Conservation (phyloP, 805 yeast genomes). For the Lachancea mirantina region DNA sequence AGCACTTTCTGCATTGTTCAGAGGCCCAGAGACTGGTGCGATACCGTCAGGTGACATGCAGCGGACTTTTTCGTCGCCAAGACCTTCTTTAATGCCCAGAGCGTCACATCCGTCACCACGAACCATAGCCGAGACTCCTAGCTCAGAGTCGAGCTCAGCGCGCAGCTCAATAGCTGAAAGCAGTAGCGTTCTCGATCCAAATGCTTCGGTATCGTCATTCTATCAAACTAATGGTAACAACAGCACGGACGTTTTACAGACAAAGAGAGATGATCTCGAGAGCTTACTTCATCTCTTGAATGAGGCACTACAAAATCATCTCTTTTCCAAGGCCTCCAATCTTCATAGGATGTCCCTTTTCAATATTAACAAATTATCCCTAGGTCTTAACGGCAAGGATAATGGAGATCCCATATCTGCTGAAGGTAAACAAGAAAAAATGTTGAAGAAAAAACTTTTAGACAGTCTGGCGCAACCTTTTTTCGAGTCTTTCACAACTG, state of each 20-base stretch:
- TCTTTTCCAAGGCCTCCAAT: constrained; percentile 25
- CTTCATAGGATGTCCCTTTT: constrained; percentile 29
- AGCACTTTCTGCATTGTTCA: constrained; percentile 33
- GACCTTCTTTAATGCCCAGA: too few relatives aligned
- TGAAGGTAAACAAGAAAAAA: constrained; percentile 9
- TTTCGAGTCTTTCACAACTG: constrained; percentile 22
- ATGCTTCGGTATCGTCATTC: background rate
- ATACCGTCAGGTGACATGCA: too few relatives aligned
- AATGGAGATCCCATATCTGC: constrained; percentile 9
- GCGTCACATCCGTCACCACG: constrained; percentile 1
- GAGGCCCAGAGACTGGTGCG: too few relatives aligned
- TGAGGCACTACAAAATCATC: constrained; percentile 29
- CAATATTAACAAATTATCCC: constrained; percentile 26
- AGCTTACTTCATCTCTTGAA: constrained; percentile 25
- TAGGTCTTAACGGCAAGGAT: constrained; percentile 14
- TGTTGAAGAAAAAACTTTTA: constrained; percentile 22
- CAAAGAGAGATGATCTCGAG: constrained; percentile 26
- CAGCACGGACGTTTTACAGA: constrained; percentile 14
- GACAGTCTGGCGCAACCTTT: constrained; percentile 33
- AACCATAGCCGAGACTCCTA: too few relatives aligned
- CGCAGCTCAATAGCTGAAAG: constrained; percentile 1
- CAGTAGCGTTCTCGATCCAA: background rate
- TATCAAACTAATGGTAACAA: constrained; percentile 9
- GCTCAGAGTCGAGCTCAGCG: too few relatives aligned
- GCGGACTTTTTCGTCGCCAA: too few relatives aligned